Base-by-base conservation (phyloP, 2,329 filamentous ascomycete species). In the Penicillium digitatum region DNA sequence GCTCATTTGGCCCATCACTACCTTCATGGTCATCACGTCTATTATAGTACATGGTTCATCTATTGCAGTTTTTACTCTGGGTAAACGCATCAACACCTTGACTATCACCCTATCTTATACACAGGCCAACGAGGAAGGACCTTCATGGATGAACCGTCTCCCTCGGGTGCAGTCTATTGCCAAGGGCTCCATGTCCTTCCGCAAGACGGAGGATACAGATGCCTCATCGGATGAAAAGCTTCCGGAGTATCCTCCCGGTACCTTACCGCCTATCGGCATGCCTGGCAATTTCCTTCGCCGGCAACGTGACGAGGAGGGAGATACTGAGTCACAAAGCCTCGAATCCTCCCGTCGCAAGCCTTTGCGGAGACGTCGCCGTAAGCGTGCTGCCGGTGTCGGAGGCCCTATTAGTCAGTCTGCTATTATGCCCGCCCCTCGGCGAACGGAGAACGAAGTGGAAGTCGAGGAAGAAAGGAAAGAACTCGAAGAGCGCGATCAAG, bases 41-140 rank as follows among this genome's bases (percentile, higher is more conserved):
- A 99, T 99, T 66, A 76, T 97, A 35, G 90, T 99, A 1, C 94
- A 99, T 67, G 94, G 94, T 22, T 97, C 94, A n/a, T 97, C 94
- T 0, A 88, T 99, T 64, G 94, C 94, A 5, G 94, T 99, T 9
- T 99, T 99, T 67, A 97, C 94, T 0, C 83, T 99, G 1, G 94
- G 94, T 66, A 99, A 97, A 74, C 92, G 89, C 58, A 99, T 99
- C 82, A 97, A 97, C 76, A 97, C 94, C 0, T 77, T 99, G 62
- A 92, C 90, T 1, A 81, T 99, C 57, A 96, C 94, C 52, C 89
- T 99, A 83, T 96, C 94, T 0, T 99, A 97, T 76, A 99, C 94
- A 0, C 85, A 87, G 58, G 91, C 87, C 18, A 89, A 88, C 48
- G 93, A 96, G 53, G 90, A 95, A 34, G 90, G 91, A 0, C 89